Evolutionary conservation across 805 yeast genomes (phyloP), one percentile per base, ranked within the genome.

Genomic region (Scheffersomyces lignosus): DNA sequence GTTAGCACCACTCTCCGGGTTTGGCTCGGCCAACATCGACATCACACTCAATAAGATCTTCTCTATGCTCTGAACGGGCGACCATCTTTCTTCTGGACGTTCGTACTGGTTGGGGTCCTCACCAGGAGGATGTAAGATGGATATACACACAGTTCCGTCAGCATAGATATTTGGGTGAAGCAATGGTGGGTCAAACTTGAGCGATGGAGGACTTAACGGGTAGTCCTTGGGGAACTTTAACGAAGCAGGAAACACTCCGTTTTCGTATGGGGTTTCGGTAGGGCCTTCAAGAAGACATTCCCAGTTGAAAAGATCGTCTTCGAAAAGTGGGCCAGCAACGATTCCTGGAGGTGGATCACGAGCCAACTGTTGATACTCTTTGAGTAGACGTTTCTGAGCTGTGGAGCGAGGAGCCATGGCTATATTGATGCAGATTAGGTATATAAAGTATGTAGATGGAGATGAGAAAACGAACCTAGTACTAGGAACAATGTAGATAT

Each of bases 21-120:
- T 93, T 3, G 99, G 98, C 62, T 93, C 96, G 17, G 97, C 96
- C 43, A 93, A 72, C 97, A 93, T 90, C 53, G 96, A 86, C 75
- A 90, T 80, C 15, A 93, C 98, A 60, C 95, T 84, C 41, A 93
- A 65, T 43, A 93, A 69, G 43, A 93, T 93, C 74, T 93, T 93
- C 64, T 93, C 99, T n/a, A 93, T 90, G 56, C 95, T 86, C 60
- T 93, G 99, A 20, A 93, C 90, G 0, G 99, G 99, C 5, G 95
- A 86, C 99, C 99, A 93, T 47, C 99, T 71, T 64, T 93, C 99
- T 50, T 90, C 95, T 0, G 98, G 96, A 20, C 87, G 65, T 61
- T 93, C 99, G 64, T 93, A 93, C 74, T 84, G 89, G 59, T 89
- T 79, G 15, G 99, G 98, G 61, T 93, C 99, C 51, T 90, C 96